Conservation (phyloP, 345 rosid genomes). For the Jatropha curcas region DNA sequence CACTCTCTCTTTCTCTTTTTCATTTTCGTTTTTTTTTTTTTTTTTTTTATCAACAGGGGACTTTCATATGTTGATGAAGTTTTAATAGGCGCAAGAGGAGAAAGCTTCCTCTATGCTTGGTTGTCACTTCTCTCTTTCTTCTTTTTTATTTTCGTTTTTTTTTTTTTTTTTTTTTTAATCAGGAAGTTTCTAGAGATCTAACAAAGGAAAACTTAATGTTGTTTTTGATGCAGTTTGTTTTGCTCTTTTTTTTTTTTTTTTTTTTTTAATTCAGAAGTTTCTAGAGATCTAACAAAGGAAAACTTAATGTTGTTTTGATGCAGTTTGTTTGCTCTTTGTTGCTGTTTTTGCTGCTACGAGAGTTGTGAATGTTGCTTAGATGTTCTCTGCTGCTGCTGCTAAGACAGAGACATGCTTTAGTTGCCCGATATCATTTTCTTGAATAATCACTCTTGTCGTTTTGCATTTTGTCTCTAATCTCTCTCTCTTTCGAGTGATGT, state of each 20-base stretch:
- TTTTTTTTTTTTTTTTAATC: too few relatives aligned
- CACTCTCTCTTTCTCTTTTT: background rate
- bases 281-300: too few relatives aligned
- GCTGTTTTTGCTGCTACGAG: conserved; percentile 23
- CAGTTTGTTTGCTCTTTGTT: conserved; percentile 20
- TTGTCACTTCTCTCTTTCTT: conserved; percentile 15
- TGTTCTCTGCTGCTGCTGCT: conserved; percentile 20
- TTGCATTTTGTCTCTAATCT: background rate
- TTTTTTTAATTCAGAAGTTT: too few relatives aligned
- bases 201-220: too few relatives aligned
- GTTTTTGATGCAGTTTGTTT: conserved; percentile 15
- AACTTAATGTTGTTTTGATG: background rate
- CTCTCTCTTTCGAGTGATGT: background rate
- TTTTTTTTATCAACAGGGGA: too few relatives aligned
- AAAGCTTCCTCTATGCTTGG: conserved; percentile 50
- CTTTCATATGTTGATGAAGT: conserved; percentile 39
- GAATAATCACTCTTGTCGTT: background rate
- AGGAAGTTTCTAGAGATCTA: too few relatives aligned
- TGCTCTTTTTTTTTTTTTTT: background rate
- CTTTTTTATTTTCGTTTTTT: too few relatives aligned
- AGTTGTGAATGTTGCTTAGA: conserved; percentile 23
- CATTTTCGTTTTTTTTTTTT: too few relatives aligned
- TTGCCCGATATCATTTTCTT: background rate
- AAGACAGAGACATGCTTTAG: background rate
- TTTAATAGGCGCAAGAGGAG: conserved; percentile 46